Percentiles rank a stretch among this genome's conserved stretches.
phyloP scores from a whole-genome alignment of 129 eudicot genomes.

The Chrysanthemum makinoi region DNA sequence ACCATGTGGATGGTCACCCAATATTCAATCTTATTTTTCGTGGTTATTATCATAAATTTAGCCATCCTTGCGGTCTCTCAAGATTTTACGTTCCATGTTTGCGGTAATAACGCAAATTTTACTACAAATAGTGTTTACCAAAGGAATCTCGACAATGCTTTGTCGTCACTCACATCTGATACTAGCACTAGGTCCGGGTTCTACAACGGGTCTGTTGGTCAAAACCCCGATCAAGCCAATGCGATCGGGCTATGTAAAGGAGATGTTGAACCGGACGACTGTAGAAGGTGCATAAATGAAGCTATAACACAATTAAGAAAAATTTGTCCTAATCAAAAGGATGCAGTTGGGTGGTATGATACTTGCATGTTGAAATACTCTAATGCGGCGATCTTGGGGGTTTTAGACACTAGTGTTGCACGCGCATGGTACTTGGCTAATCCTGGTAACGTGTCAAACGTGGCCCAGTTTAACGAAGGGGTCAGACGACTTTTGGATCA shows the following conservation, averaged over 20 bases:
- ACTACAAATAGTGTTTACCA: slow-evolving; percentile 21
- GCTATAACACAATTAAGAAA: slow-evolving; percentile 1
- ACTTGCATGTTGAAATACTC: slow-evolving; percentile 45
- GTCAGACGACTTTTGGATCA: slow-evolving; percentile 17
- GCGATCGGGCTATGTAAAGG: slow-evolving; percentile 48
- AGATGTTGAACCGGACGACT: slow-evolving; percentile 31
- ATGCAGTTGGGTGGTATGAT: slow-evolving; percentile 27
- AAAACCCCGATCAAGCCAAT: slow-evolving; percentile 31
- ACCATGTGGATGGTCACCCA: slow-evolving; percentile 10
- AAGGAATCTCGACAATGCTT: slow-evolving; percentile 17
- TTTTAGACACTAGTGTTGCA: background rate
- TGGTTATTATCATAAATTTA: slow-evolving; percentile 2
- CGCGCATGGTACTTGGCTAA: background rate
- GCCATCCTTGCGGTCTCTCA: slow-evolving; percentile 13
- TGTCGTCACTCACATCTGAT: slow-evolving; percentile 22
- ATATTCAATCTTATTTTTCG: background rate
- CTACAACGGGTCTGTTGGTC: slow-evolving; percentile 32
- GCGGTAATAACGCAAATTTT: slow-evolving; percentile 14
- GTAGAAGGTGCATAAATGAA: slow-evolving; percentile 37
- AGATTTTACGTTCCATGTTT: background rate
- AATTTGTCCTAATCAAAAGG: slow-evolving; percentile 30
- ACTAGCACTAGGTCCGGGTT: slow-evolving; percentile 29
- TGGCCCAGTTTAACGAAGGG: slow-evolving; percentile 21
- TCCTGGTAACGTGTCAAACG: background rate
- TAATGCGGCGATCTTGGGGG: slow-evolving; percentile 33